Evolutionary conservation across 331 rosid genomes (phyloP), one percentile per base, ranked within the genome.

Genomic region (Quercus lobata): DNA sequence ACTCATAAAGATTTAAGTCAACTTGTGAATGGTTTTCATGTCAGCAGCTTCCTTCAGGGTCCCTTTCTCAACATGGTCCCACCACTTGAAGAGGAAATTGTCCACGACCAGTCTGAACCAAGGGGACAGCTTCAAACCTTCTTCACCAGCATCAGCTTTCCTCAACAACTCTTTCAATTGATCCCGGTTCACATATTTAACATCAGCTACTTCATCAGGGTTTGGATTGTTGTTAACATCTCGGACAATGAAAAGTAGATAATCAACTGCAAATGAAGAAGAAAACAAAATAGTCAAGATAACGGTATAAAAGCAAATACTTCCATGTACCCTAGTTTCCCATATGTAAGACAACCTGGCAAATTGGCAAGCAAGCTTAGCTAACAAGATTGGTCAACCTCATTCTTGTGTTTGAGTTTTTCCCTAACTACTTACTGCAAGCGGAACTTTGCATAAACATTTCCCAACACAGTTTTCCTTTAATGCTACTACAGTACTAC

Each of bases 61-160:
- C 68, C 93, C 90, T 66, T 72, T 86, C 89, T 93, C 89, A 46
- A 91, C 83, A 81, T 96, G 94, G n/a, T 93, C 97, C 99, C 99
- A 96, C 99, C 99, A 96, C 80, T 93, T 91, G 92, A 88, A 93
- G 71, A 96, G 80, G 92, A 96, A 96, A 79, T 91, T 96, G 89
- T 96, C 96, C 82, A 93, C 99, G 10, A 96, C 92, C 5, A 96
- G 92, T 37, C 97, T 90, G 94, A 96, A 96, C 99, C 99, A 96
- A 2, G 99, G 99, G 55, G 98, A 93, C 60, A 96, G 92, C 92
- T 91, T 96, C 91, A 96, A 69, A 60, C 99, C 98, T 61, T 75
- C 97, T 86, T 93, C 98, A 9, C 97, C 98, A 2, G 94, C 92
- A 27, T 93, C 98, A 22, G 91, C 97, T 84, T 93, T 96, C 89